These are phyloP conservation scores for Paxillus rubicundulus DNA, from an alignment of 768 basidiomycete species.

Conservation along the genomic window DNA sequence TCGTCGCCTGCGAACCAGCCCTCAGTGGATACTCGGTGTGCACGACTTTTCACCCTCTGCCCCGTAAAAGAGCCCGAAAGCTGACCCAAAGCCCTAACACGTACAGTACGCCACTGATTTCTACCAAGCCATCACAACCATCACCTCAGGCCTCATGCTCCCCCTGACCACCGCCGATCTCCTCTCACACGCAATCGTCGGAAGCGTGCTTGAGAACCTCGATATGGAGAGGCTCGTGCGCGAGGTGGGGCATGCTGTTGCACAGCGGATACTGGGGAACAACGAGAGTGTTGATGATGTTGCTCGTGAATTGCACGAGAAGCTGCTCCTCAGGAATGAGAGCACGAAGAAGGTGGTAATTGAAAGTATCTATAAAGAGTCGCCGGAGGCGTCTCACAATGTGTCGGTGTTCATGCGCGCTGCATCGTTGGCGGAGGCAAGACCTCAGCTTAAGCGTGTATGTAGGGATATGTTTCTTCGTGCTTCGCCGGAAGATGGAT, in stretches of 20 bases:
- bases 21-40: conserved; percentile 87
- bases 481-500: background rate
- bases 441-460: conserved; percentile 78
- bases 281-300: conserved; percentile 97
- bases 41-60: conserved; percentile 14
- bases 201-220: conserved; percentile 93
- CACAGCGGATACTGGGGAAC: conserved; percentile 86
- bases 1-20: conserved; percentile 98
- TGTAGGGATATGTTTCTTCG: conserved; percentile 14
- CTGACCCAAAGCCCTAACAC: conserved; percentile 15
- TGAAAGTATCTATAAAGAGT: conserved; percentile 94
- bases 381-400: conserved; percentile 86
- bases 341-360: conserved; percentile 96
- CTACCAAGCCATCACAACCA: conserved; percentile 87
- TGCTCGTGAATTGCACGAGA: conserved; percentile 90
- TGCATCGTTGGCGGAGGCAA: conserved; percentile 65
- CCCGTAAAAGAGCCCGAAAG: conserved; percentile 1
- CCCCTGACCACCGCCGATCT: conserved; percentile 94
- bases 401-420: conserved; percentile 82
- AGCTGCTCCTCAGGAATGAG: conserved; percentile 85
- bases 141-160: conserved; percentile 95
- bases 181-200: conserved; percentile 93
- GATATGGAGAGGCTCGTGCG: conserved; percentile 97
- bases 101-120: conserved; percentile 86
- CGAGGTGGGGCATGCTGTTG: conserved; percentile 93